Base-by-base conservation (phyloP, 805 yeast species). In the Yarrowia bubula region DNA sequence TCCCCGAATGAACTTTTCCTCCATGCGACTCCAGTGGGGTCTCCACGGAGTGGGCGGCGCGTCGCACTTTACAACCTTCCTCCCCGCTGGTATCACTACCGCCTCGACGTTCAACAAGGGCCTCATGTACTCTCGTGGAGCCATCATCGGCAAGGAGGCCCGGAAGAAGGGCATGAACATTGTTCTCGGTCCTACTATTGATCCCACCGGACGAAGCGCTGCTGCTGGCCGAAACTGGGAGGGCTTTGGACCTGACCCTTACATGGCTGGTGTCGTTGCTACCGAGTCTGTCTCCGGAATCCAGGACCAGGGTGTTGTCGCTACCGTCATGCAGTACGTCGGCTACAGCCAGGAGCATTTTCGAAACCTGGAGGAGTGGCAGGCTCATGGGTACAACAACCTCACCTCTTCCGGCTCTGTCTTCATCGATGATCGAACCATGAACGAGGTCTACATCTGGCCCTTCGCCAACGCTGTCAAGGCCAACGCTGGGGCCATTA, bases 211-310 rank as follows among this genome's bases (percentile, higher is more conserved):
- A 0, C 76, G 79, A 41, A 82, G 84, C 69, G 88, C 88, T 4
- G 82, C 81, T 46, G 89, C 86, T 17, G 89, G 89, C 8, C 76
- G 88, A 69, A 83, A 82, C 73, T 84, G 88, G 87, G 89, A 85
- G 74, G 80, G 85, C 39, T 84, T 84, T 73, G 86, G 87, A 6
- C 75, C 85, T 9, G 89, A 85, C 70, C 87, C 89, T 3, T 84
- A 84, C 67, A 74, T 85, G 63, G 84, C 83, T 69, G 89, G 89
- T 22, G 76, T 80, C 18, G 80, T 79, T 8, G 86, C 85, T 13
- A 81, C 80, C 7, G 79, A 80, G 14, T 81, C 85, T 4, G 78
- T 84, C 15, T 78, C 77, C 62, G 89, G 88, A 3, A 75, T 83
- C 14, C 89, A 86, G 72, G 80, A 78, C 47, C 84, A 83, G 72